Evolutionary conservation across 75 land plant genomes (phyloP), one percentile per base, ranked within the genome.

Genomic region (Sequoia sempervirens): DNA sequence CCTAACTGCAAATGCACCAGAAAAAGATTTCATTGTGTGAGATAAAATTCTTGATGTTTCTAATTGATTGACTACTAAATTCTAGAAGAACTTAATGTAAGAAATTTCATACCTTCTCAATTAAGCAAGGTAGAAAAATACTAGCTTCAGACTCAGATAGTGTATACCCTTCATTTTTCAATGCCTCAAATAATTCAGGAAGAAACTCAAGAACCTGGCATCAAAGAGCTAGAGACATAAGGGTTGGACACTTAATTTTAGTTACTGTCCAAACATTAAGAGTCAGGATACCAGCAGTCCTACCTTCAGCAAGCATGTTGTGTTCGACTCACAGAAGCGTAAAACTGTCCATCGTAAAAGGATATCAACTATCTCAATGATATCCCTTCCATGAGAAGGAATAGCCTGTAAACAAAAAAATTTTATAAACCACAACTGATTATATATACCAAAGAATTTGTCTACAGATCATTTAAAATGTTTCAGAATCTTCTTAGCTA

Each of bases 231-330:
- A 46, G 37, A 26, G 6, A 17, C 36, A 36, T 52, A 17, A 76
- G 43, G 34, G 36, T 17, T 79, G 47, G 36, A 52, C 70, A n/a
- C 9, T 43, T 50, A 12, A 47, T 52, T 84, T 26, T 1, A 17
- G 32, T 38, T 41, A 37, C 61, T 20, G 73, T 12, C 80, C 26
- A 34, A 36, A 26, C 8, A 83, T 36, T 12, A 11, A 13, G n/a
- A n/a, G 5, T 34, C 61, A 30, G 32, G 20, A 20, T 40, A n/a
- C 56, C 85, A 56, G 66, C 52, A 28, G 66, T 34, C 30, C 80
- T 81, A 98, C 99, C 98, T 98, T 98, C 54, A 98, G 87, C 78
- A 98, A 86, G 83, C 98, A 96, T 38, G 99, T 96, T 17, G 99
- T 98, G 90, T 98, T 98, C 12, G 95, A 93, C 85, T 98, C 98